phyloP scores from a whole-genome alignment of 768 basidiomycete genomes.

The Jaapia argillacea region DNA sequence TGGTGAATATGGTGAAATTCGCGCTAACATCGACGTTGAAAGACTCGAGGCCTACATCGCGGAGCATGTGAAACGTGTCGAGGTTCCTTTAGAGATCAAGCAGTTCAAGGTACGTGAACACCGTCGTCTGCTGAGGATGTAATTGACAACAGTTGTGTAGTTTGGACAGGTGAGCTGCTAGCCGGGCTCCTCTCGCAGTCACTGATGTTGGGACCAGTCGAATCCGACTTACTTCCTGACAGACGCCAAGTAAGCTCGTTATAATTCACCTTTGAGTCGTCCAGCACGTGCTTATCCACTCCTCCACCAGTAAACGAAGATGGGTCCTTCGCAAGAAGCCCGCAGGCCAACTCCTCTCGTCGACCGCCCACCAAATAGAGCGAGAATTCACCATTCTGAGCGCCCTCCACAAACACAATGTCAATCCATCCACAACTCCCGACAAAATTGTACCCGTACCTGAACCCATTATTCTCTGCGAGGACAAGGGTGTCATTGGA shows the following conservation, averaged over 20 bases:
- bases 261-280: slow-evolving; percentile 16
- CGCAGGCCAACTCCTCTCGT: slow-evolving; percentile 73
- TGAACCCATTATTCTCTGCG: slow-evolving; percentile 73
- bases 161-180: slow-evolving; percentile 68
- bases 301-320: slow-evolving; percentile 37
- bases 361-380: slow-evolving; percentile 92
- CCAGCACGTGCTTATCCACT: too few relatives aligned
- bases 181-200: not conserved
- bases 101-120: slow-evolving; percentile 75
- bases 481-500: slow-evolving; percentile 68
- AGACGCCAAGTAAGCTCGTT: slow-evolving; percentile 61
- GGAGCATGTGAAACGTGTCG: slow-evolving; percentile 41
- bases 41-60: slow-evolving; percentile 60
- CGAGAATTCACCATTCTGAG: slow-evolving; percentile 80
- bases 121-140: not conserved
- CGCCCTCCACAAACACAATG: slow-evolving; percentile 71
- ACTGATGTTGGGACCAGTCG: slow-evolving; percentile 38
- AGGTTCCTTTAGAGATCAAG: slow-evolving; percentile 65
- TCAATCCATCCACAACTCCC: slow-evolving; percentile 33
- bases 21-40: slow-evolving; percentile 56
- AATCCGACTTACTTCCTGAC: slow-evolving; percentile 96
- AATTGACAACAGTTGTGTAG: slow-evolving; percentile 27
- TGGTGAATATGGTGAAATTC: slow-evolving; percentile 66
- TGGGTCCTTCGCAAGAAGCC: slow-evolving; percentile 94
- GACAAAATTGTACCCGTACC: slow-evolving; percentile 71